Evolutionary conservation across 768 basidiomycete species (phyloP).

Genomic region (Fomitopsis serialis): DNA sequence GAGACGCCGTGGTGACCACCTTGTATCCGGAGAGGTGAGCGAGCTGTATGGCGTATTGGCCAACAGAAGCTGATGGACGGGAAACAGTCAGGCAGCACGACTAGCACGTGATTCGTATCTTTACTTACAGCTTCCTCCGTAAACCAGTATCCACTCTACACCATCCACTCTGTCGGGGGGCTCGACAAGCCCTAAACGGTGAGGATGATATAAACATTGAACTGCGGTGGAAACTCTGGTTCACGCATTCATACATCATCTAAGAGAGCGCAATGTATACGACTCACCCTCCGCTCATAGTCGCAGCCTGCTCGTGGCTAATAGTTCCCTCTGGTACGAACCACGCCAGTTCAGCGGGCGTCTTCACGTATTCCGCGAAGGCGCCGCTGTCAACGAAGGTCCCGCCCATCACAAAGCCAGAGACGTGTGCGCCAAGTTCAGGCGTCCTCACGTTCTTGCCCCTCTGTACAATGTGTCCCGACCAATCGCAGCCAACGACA

Average conservation of each 20-base stretch:
- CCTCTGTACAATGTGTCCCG: slow-evolving; percentile 5
- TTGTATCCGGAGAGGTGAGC: slow-evolving; percentile 24
- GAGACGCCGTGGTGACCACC: slow-evolving; percentile 28
- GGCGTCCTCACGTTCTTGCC: slow-evolving; percentile 6
- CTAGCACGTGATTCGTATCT: background rate
- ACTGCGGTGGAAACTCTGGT: slow-evolving; percentile 8
- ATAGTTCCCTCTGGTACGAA: slow-evolving; percentile 12
- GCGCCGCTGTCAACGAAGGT: slow-evolving; percentile 18
- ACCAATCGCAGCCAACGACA: slow-evolving; percentile 6
- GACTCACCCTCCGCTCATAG: slow-evolving; percentile 10
- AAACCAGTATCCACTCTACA: slow-evolving; percentile 5
- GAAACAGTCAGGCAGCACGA: background rate
- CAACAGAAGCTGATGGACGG: slow-evolving; percentile 26
- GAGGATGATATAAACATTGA: slow-evolving; percentile 12
- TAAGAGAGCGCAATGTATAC: background rate
- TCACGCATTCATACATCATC: background rate
- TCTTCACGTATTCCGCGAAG: slow-evolving; percentile 23
- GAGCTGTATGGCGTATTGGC: slow-evolving; percentile 23
- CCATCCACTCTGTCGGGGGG: slow-evolving; percentile 8
- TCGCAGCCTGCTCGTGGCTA: slow-evolving; percentile 15
- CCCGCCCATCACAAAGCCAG: slow-evolving; percentile 21
- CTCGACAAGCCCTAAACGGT: slow-evolving; percentile 8
- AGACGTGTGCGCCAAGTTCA: slow-evolving; percentile 19
- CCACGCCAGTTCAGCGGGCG: slow-evolving; percentile 18
- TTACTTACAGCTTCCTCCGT: slow-evolving; percentile 20